A percentile compares a stretch with the other conserved stretches of the same genome.
phyloP scores from a whole-genome alignment of 306 rosid species.

The Luffa aegyptiaca region DNA sequence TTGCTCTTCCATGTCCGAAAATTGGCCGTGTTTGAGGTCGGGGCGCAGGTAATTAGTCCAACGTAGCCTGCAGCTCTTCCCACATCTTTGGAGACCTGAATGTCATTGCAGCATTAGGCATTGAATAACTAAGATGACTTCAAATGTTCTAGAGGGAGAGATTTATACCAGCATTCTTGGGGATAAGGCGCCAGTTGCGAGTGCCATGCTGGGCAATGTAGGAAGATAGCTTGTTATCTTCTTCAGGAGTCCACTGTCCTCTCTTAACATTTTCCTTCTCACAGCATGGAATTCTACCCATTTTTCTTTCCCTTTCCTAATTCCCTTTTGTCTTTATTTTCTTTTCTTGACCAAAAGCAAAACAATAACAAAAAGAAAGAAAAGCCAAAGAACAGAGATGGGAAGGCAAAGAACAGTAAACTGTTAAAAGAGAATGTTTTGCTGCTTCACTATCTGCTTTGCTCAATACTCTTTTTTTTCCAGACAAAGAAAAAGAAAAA shows the following conservation, averaged over 20 bases:
- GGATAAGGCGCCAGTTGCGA: constrained; percentile 56
- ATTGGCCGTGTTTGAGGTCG: constrained; percentile 87
- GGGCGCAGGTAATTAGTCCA: constrained; percentile 92
- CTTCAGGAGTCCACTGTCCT: constrained; percentile 97
- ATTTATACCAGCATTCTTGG: constrained; percentile 45
- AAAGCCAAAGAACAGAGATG: background rate
- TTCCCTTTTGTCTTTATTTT: background rate
- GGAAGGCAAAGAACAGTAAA: background rate
- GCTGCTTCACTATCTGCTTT: constrained; percentile 7
- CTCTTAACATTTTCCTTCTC: constrained; percentile 72
- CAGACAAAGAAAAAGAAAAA: constrained; percentile 11
- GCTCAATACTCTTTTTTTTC: background rate
- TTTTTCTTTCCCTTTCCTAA: constrained; percentile 12
- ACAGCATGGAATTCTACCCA: constrained; percentile 93
- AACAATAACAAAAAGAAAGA: background rate
- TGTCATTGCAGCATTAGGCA: background rate
- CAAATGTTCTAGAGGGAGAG: background rate
- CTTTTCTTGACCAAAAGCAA: background rate
- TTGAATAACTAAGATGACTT: background rate
- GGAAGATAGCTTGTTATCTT: constrained; percentile 80
- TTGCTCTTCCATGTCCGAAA: constrained; percentile 72
- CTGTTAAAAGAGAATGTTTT: constrained; percentile 9
- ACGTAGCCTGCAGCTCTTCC: constrained; percentile 81
- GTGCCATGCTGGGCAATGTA: constrained; percentile 61
- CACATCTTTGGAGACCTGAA: constrained; percentile 74